Conservation (phyloP, 2,329 filamentous ascomycete genomes). For the Microdochium trichocladiopsis region DNA sequence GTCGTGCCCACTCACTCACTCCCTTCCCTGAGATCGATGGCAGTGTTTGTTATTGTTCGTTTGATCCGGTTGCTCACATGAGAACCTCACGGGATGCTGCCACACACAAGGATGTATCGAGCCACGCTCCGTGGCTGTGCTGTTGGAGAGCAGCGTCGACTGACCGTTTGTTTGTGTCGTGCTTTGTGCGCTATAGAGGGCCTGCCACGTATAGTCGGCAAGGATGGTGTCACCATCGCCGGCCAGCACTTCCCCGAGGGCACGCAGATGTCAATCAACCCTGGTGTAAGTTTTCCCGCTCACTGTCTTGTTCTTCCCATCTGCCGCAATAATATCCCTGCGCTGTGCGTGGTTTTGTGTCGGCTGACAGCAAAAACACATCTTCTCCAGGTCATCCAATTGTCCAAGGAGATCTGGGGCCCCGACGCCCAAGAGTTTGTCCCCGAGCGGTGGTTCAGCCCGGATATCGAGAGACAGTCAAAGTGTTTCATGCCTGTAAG, state of each 20-base stretch:
- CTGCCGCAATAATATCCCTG: too few relatives aligned
- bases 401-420: background rate
- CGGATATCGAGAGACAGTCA: background rate
- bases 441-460: conserved; percentile 1
- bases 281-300: background rate
- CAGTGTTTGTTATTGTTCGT: too few relatives aligned
- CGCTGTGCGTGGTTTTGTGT: too few relatives aligned
- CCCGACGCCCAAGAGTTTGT: background rate
- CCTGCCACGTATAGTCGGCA: conserved; percentile 9
- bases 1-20: background rate
- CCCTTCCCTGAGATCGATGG: too few relatives aligned
- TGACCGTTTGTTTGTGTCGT: too few relatives aligned
- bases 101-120: too few relatives aligned
- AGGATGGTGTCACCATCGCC: conserved; percentile 7
- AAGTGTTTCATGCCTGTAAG: conserved; percentile 1
- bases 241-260: conserved; percentile 11
- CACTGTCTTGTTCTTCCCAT: background rate
- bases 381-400: conserved; percentile 1
- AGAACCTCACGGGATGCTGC: too few relatives aligned
- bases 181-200: conserved; percentile 1
- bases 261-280: conserved; percentile 1
- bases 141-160: too few relatives aligned
- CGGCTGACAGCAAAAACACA: too few relatives aligned
- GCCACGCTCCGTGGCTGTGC: too few relatives aligned
- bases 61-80: too few relatives aligned